Base-by-base conservation (phyloP, 2,329 filamentous ascomycete species). In the Xylariaceae sp. region DNA sequence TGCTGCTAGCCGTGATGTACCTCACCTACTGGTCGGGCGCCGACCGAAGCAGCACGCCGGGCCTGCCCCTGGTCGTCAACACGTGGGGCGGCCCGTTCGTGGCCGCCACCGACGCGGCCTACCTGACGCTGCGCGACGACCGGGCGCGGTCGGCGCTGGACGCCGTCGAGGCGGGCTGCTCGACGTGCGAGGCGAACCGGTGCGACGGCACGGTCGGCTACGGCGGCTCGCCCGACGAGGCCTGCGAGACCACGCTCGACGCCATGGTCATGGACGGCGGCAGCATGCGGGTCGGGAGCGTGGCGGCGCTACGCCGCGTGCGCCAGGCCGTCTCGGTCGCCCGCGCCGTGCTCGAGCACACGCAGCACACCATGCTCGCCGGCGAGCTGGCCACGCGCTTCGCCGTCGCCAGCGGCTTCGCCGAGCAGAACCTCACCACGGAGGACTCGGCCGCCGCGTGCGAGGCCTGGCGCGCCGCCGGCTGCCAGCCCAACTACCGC, bases 261-360 rank as follows among this genome's bases (percentile, higher is more conserved):
- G 70, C 71, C n/a, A 61, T 75, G 58, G 63, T 75, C 50, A 74
- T 75, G 64, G 70, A 75, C 47, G 70, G 71, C 18, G 53, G 51
- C 0, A 68, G 59, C n/a, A 61, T 75, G 56, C 70, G 72, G 12
- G 60, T 63, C 1, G 71, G 71, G 26, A 68, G 70, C 5, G 70
- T 75, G 5, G 71, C 68, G 0, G 65, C 59, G 0, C 53, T 75
- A 14, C 62, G 70, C 5, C 60, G 70, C 23, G 51, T 75, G 14
- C 59, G 54, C 24, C 55, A 69, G 39, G 70, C 69, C 26, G 58
- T 72, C 9, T 57, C 60, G 13, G 70, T 73, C 1, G 71, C 71
- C 4, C 56, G 69, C 1, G 58, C 57, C 24, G 70, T 75, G 19
- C 55, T 75, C 0, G 63, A 72, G 35, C 57, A 69, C 37, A 75